Conservation (phyloP, 2,329 filamentous ascomycete species). For the Claviceps paspali region DNA sequence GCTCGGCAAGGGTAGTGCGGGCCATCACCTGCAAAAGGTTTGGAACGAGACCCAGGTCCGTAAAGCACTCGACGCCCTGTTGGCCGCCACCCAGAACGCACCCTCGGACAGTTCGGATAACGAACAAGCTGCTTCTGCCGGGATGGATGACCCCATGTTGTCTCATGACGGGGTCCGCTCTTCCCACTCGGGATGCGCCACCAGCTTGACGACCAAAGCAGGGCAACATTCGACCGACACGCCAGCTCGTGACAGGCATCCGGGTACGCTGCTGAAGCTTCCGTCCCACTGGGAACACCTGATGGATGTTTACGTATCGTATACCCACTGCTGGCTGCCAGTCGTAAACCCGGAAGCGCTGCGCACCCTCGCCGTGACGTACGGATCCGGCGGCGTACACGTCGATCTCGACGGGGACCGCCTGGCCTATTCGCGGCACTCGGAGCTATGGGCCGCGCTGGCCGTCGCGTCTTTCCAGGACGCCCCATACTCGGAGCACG, state of each 20-base stretch:
- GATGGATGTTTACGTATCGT: slow-evolving; percentile 59
- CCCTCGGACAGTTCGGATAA: slow-evolving; percentile 20
- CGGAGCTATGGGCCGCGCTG: slow-evolving; percentile 45
- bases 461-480: slow-evolving; percentile 43
- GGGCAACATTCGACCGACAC: background rate
- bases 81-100: slow-evolving; percentile 29
- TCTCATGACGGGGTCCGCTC: background rate
- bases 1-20: slow-evolving; percentile 34
- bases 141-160: slow-evolving; percentile 9
- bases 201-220: background rate
- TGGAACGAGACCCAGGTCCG: slow-evolving; percentile 50
- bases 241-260: background rate
- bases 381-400: slow-evolving; percentile 20
- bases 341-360: slow-evolving; percentile 53
- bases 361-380: slow-evolving; percentile 30
- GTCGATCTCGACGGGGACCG: slow-evolving; percentile 14
- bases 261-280: slow-evolving; percentile 15
- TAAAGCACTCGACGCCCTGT: slow-evolving; percentile 44
- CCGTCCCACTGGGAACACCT: slow-evolving; percentile 42
- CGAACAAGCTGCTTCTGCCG: slow-evolving; percentile 14
- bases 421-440: slow-evolving; percentile 25
- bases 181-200: background rate
- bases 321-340: slow-evolving; percentile 64
- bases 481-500: slow-evolving; percentile 5
- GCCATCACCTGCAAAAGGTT: slow-evolving; percentile 41